Conservation (phyloP, 2,329 filamentous ascomycete genomes). For the Aspergillus sp. region DNA sequence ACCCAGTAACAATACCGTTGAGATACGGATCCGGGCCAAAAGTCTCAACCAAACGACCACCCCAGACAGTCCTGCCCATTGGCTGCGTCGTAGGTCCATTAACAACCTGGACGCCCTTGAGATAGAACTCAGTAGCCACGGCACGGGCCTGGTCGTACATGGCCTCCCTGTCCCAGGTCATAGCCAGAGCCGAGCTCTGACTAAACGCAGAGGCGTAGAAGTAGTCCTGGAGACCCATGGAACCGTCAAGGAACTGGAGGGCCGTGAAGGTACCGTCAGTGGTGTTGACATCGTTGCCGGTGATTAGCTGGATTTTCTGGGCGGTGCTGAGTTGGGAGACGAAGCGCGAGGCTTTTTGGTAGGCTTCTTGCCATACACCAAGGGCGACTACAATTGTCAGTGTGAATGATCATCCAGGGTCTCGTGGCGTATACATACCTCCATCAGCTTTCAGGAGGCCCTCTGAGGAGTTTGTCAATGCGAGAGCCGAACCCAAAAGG, state of each 20-base stretch:
- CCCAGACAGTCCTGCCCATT: slow-evolving; percentile 13
- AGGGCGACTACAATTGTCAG: not conserved
- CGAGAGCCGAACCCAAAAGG: not conserved
- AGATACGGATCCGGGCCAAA: slow-evolving; percentile 40
- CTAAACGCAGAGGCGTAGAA: slow-evolving; percentile 17
- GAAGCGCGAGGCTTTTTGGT: slow-evolving; percentile 12
- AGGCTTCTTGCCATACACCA: slow-evolving; percentile 10
- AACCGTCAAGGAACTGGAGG: slow-evolving; percentile 13
- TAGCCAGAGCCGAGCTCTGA: slow-evolving; percentile 11
- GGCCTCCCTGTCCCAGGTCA: slow-evolving; percentile 15
- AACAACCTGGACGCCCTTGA: slow-evolving; percentile 13
- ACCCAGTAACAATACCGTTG: slow-evolving; percentile 34
- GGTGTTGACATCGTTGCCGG: slow-evolving; percentile 18
- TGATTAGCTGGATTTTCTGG: slow-evolving; percentile 21
- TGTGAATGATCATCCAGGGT: no score
- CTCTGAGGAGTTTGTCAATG: not conserved
- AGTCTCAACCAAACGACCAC: slow-evolving; percentile 32
- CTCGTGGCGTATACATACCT: not conserved
- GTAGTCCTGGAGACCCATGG: slow-evolving; percentile 15
- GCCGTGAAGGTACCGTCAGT: slow-evolving; percentile 17
- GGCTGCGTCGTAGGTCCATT: slow-evolving; percentile 14
- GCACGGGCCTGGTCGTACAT: slow-evolving; percentile 14
- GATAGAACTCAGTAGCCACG: slow-evolving; percentile 13
- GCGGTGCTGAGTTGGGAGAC: slow-evolving; percentile 12
- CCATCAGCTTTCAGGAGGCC: not conserved